phyloP scores from a whole-genome alignment of 768 basidiomycete species.

The Leucogyrophana mollusca region DNA sequence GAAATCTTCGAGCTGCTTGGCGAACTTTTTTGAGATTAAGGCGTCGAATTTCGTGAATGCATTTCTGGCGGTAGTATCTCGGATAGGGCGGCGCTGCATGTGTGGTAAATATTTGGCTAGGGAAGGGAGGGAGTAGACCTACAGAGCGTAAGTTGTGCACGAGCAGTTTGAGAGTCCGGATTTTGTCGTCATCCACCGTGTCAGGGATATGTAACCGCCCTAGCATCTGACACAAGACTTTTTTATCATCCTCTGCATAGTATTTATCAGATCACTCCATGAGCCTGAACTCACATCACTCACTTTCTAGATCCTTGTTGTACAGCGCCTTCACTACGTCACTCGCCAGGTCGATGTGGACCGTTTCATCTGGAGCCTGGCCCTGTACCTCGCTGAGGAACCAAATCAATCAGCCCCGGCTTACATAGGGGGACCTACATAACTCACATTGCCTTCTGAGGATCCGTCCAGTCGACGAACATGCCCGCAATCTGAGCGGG shows the following conservation, averaged over 20 bases:
- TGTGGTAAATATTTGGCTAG: background rate
- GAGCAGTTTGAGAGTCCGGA: conserved; percentile 60
- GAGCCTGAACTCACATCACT: conserved; percentile 21
- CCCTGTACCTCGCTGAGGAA: conserved; percentile 40
- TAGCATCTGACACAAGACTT: conserved; percentile 62
- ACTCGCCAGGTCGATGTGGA: conserved; percentile 58
- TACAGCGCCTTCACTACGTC: conserved; percentile 51
- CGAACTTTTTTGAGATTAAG: conserved; percentile 66
- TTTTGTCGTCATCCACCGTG: conserved; percentile 64
- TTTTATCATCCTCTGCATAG: conserved; percentile 56
- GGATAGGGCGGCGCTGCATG: conserved; percentile 53
- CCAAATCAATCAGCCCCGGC: conserved; percentile 2
- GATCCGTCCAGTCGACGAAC: conserved; percentile 88
- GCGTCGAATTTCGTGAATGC: conserved; percentile 72
- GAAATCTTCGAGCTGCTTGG: conserved; percentile 67
- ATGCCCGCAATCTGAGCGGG: conserved; percentile 75
- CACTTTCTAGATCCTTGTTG: conserved; percentile 51
- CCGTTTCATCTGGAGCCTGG: conserved; percentile 33
- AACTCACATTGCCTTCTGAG: conserved; percentile 62
- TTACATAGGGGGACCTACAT: conserved; percentile 14
- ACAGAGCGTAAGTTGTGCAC: conserved; percentile 60
- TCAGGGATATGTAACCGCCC: conserved; percentile 67
- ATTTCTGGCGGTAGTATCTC: conserved; percentile 61
- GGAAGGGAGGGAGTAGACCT: conserved; percentile 13
- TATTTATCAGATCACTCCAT: background rate